Conservation (phyloP, 768 basidiomycete species). For the Termitomyces bulborhizus region DNA sequence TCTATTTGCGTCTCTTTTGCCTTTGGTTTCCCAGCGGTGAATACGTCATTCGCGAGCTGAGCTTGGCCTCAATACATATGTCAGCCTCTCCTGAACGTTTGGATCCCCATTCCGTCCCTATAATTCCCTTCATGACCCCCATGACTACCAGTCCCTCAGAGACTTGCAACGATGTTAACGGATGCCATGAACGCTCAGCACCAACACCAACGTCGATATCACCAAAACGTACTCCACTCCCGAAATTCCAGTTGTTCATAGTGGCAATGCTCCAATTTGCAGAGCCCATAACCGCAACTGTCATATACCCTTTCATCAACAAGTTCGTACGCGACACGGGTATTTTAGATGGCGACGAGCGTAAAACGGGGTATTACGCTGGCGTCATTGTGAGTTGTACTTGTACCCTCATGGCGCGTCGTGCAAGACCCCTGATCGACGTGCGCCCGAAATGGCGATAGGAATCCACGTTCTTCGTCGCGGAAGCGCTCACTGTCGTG, state of each 20-base stretch:
- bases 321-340: constrained; percentile 37
- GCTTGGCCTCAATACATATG: no score
- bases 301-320: constrained; percentile 43
- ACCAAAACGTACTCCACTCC: constrained; percentile 22
- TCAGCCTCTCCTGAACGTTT: no score
- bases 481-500: constrained; percentile 24
- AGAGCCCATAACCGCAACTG: constrained; percentile 25
- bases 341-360: constrained; percentile 37
- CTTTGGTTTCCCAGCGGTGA: no score
- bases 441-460: constrained; percentile 3
- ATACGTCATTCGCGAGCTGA: no score
- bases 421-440: neutral
- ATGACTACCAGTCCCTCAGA: neutral
- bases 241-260: constrained; percentile 31
- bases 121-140: neutral
- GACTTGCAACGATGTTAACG: neutral
- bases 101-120: no score
- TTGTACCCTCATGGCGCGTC: neutral
- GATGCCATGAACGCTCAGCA: neutral
- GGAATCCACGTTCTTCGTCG: constrained; percentile 30
- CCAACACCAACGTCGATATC: neutral
- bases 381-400: constrained; percentile 34
- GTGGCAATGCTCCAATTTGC: constrained; percentile 28
- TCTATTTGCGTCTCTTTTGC: no score
- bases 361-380: constrained; percentile 41